Percentiles rank a stretch among this genome's conserved stretches.
Conservation (phyloP, 2,329 filamentous ascomycete species). For the Verticillium longisporum region DNA sequence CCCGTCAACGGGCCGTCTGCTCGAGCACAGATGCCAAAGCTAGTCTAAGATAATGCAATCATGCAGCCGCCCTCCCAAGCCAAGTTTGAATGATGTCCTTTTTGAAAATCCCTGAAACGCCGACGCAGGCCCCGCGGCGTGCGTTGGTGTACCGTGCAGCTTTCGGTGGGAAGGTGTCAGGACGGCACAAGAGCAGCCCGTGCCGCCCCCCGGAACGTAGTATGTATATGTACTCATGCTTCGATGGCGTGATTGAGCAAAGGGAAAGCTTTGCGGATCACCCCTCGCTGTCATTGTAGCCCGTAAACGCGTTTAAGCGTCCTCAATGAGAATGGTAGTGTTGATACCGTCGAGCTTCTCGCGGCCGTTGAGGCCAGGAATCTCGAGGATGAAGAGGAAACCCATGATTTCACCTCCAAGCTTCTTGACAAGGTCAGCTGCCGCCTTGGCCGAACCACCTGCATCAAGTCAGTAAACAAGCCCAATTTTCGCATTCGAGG, state of each 20-base stretch:
- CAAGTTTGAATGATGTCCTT: not conserved
- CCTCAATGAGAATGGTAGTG: slow-evolving; percentile 72
- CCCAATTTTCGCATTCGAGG: not conserved
- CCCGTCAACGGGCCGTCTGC: not conserved
- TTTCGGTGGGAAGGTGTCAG: not conserved
- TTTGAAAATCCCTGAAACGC: not conserved
- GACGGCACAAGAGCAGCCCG: not conserved
- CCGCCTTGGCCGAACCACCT: slow-evolving; percentile 90
- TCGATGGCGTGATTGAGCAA: not conserved
- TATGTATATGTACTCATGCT: not conserved
- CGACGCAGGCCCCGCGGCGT: not conserved
- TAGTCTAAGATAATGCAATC: not conserved
- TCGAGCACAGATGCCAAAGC: not conserved
- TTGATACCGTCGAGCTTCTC: slow-evolving; percentile 77
- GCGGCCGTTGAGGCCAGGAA: slow-evolving; percentile 86
- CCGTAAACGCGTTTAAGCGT: slow-evolving; percentile 23
- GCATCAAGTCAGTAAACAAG: slow-evolving; percentile 4
- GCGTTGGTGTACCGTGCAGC: not conserved
- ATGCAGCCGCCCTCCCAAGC: not conserved
- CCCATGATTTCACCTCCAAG: slow-evolving; percentile 81
- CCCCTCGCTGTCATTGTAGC: not conserved
- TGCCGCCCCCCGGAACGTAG: not conserved
- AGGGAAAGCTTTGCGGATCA: not conserved
- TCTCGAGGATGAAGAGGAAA: slow-evolving; percentile 92
- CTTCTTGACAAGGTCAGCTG: slow-evolving; percentile 77